phyloP scores from a whole-genome alignment of 768 basidiomycete genomes.

The Lactifluus hygrophoroides region DNA sequence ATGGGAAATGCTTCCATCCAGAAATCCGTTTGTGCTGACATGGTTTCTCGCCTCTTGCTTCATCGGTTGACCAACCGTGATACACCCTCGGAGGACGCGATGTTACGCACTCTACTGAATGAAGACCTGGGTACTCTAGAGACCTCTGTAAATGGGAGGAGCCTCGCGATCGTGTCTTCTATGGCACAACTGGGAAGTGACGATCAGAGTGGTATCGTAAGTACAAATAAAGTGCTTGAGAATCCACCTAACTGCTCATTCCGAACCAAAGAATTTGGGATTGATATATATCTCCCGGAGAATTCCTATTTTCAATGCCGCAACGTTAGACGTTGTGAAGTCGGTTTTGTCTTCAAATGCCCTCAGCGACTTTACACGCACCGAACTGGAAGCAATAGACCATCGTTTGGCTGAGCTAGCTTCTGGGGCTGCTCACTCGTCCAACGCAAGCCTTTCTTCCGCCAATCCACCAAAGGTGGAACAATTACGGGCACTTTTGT shows the following conservation, averaged over 20 bases:
- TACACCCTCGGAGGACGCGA: slow-evolving; percentile 2
- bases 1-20: neutral
- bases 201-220: slow-evolving; percentile 14
- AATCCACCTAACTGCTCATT: neutral
- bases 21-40: slow-evolving; percentile 2
- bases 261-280: slow-evolving; percentile 21
- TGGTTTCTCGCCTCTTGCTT: slow-evolving; percentile 15
- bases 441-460: neutral
- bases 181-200: slow-evolving; percentile 1
- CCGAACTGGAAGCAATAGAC: slow-evolving; percentile 6
- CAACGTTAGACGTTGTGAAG: slow-evolving; percentile 22
- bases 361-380: slow-evolving; percentile 1
- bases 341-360: neutral
- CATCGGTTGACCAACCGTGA: slow-evolving; percentile 6
- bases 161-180: slow-evolving; percentile 10
- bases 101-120: slow-evolving; percentile 2
- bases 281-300: slow-evolving; percentile 27
- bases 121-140: neutral
- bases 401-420: slow-evolving; percentile 5
- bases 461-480: neutral
- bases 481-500: neutral
- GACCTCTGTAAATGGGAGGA: slow-evolving; percentile 1
- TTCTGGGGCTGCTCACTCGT: neutral
- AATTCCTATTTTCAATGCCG: slow-evolving; percentile 26
- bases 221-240: neutral